phyloP scores from a whole-genome alignment of 257 asterid species.

The Lithospermum erythrorhizon region DNA sequence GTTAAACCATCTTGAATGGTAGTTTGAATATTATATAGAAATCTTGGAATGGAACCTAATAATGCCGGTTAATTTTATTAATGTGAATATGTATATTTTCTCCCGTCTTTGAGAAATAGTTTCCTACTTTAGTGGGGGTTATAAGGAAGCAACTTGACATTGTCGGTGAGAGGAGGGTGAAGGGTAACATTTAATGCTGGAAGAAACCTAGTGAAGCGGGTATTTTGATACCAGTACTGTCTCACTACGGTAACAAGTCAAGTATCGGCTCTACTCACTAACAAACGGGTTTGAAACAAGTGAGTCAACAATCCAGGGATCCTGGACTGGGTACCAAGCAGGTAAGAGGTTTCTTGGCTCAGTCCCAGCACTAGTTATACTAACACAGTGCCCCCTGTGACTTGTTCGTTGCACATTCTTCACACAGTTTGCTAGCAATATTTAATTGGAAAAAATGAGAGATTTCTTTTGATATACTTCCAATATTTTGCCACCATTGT shows the following conservation, averaged over 20 bases:
- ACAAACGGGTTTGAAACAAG: background rate
- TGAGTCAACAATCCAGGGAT: background rate
- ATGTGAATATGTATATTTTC: background rate
- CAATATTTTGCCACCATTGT: background rate
- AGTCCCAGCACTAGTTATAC: background rate
- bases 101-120: background rate
- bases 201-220: background rate
- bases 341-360: too few relatives aligned
- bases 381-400: background rate
- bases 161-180: background rate
- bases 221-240: too few relatives aligned
- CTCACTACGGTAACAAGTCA: too few relatives aligned
- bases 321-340: background rate
- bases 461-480: too few relatives aligned
- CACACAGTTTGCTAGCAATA: background rate
- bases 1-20: background rate
- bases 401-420: background rate
- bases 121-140: background rate
- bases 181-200: background rate
- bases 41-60: background rate
- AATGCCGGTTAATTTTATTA: background rate
- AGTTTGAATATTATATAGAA: background rate
- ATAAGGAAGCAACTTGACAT: background rate
- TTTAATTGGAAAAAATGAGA: too few relatives aligned
- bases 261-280: too few relatives aligned